Base-by-base conservation (phyloP, 2,329 filamentous ascomycete species). In the Raffaelea ambrosiae region DNA sequence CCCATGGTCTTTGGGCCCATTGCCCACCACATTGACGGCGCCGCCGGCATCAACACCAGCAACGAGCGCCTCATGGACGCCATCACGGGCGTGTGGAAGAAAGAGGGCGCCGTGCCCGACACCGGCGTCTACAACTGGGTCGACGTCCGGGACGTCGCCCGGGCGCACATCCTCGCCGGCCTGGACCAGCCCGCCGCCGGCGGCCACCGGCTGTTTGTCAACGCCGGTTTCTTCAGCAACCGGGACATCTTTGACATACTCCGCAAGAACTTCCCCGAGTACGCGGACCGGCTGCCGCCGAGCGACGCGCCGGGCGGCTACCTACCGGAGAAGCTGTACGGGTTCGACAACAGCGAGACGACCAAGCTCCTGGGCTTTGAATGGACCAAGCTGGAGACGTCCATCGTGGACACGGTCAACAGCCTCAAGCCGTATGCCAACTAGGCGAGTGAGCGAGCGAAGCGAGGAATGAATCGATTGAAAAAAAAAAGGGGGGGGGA, bases 371-470 rank as follows among this genome's bases (percentile, higher is more conserved):
- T 88, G 50, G 81, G 79, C 1, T 71, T 86, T 43, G 65, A 83
- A 50, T 87, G 77, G 70, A 78, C 68, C 53, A 61, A 66, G 4
- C 57, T 87, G 31, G 81, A 87, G 62, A 70, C 82, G 64, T 74
- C 69, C 23, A 69, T 84, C 23, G 67, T 73, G 5, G 84, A 88
- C 58, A 73, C 81, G 7, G 72, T 86, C 18, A 77, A 77, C 63
- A 82, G 76, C 29, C 62, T 88, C 57, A 73, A 84, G 62, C 21
- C 38, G 31, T 23, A 44, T 31, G 14, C 18, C 35, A 38, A 38
- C 5, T 38, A 38, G 35, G 16, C 35, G 16, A 38, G 35, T 5
- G 16, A 7, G 5, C 13, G 18, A 38, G 35, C 35, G 16, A 38
- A 38, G 7, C 16, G 18, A 38, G 18, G 18, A 39, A 33, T 16